A percentile compares a stretch with the other conserved stretches of the same genome.
Conservation (phyloP, 345 rosid species). For the Nephelium lappaceum region DNA sequence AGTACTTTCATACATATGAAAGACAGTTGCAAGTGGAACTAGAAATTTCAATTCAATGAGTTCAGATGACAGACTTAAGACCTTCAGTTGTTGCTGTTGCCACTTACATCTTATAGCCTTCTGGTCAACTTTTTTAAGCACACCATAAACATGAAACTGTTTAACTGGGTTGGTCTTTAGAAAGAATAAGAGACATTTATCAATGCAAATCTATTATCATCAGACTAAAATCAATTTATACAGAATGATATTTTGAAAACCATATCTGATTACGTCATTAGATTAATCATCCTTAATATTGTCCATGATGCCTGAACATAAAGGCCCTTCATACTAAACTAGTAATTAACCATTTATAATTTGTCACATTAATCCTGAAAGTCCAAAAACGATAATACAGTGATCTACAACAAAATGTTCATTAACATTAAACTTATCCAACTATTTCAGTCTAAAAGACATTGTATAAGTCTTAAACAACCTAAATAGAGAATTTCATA, state of each 20-base stretch:
- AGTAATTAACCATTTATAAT: not conserved
- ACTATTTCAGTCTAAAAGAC: too few species aligned
- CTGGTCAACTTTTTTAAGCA: not conserved
- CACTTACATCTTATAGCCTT: not conserved
- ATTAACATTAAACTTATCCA: not conserved
- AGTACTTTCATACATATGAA: slow-evolving; percentile 3
- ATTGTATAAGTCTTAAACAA: not conserved
- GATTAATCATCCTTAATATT: not conserved
- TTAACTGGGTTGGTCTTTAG: not conserved
- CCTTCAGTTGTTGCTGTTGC: not conserved
- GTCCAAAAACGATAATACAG: not conserved
- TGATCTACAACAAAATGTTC: not conserved
- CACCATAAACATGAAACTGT: not conserved
- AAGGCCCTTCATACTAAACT: not conserved
- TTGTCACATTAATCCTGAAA: not conserved
- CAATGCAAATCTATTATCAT: not conserved
- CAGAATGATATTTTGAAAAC: slow-evolving; percentile 2
- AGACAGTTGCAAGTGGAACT: not conserved
- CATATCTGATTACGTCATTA: not conserved
- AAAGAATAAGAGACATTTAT: not conserved
- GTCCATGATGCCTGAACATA: not conserved
- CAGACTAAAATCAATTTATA: not conserved
- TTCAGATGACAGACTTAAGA: not conserved
- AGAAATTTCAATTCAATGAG: not conserved
- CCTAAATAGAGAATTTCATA: not conserved